These are phyloP conservation scores for Geotrichum reessii DNA, from an alignment of 1,139 yeast species.

Conservation along the genomic window DNA sequence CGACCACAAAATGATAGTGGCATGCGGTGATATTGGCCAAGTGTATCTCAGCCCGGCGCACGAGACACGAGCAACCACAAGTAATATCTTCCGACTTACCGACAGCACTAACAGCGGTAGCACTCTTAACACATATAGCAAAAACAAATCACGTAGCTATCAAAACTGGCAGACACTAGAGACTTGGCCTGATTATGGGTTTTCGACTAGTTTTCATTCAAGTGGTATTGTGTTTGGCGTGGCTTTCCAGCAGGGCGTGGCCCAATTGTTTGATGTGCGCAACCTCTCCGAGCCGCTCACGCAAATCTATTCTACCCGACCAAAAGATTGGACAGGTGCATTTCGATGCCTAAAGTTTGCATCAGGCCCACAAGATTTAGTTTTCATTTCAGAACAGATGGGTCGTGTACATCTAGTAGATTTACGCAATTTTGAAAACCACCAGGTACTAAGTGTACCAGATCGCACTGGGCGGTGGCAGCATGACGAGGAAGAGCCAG, in stretches of 20 bases:
- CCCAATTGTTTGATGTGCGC: slow-evolving; percentile 70
- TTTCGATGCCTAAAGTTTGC: slow-evolving; percentile 66
- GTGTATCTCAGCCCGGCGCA: slow-evolving; percentile 43
- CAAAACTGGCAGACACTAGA: slow-evolving; percentile 37
- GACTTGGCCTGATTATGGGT: slow-evolving; percentile 71
- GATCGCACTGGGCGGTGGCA: neutral
- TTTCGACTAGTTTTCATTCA: slow-evolving; percentile 72
- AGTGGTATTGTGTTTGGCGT: slow-evolving; percentile 70
- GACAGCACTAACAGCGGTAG: slow-evolving; percentile 15
- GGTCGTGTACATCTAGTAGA: slow-evolving; percentile 83
- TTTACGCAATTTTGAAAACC: slow-evolving; percentile 62
- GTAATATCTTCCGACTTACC: neutral
- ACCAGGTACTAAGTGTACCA: slow-evolving; percentile 52
- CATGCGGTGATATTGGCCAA: slow-evolving; percentile 55
- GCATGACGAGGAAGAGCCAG: neutral
- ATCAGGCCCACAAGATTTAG: slow-evolving; percentile 64
- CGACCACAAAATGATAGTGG: slow-evolving; percentile 49
- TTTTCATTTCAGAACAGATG: slow-evolving; percentile 75
- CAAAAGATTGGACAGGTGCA: slow-evolving; percentile 43
- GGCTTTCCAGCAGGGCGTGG: slow-evolving; percentile 79
- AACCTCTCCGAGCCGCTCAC: slow-evolving; percentile 41
- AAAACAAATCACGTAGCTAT: slow-evolving; percentile 20
- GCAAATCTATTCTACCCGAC: slow-evolving; percentile 38
- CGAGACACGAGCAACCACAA: neutral
- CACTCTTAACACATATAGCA: slow-evolving; percentile 30